phyloP scores from a whole-genome alignment of 2,329 filamentous ascomycete species.

The Apiospora sp. region DNA sequence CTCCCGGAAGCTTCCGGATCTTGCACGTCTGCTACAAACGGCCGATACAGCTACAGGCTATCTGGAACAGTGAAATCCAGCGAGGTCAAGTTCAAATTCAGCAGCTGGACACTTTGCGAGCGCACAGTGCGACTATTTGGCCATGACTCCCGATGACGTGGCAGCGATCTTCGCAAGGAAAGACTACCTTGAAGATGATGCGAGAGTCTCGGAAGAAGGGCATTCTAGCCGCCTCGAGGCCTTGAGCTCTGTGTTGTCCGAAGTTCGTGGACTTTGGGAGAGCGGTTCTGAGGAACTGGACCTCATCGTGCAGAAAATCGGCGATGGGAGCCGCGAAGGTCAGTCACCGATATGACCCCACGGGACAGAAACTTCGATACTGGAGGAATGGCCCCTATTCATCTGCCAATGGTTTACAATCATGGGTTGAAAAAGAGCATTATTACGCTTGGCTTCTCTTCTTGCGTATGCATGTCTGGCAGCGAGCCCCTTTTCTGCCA shows the following conservation, averaged over 20 bases:
- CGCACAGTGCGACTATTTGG: constrained; percentile 13
- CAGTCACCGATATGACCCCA: constrained; percentile 37
- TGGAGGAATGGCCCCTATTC: neutral
- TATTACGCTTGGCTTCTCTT: neutral
- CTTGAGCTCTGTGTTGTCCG: constrained; percentile 49
- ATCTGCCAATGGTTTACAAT: neutral
- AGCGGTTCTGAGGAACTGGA: constrained; percentile 53
- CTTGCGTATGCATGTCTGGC: neutral
- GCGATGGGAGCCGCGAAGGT: constrained; percentile 64
- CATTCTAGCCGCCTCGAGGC: constrained; percentile 31
- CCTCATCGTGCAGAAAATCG: constrained; percentile 58
- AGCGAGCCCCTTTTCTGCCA: neutral
- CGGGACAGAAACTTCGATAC: neutral
- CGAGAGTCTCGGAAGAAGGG: constrained; percentile 26
- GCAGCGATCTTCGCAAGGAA: constrained; percentile 37
- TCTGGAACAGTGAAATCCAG: neutral
- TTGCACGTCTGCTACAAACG: neutral
- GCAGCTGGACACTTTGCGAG: neutral
- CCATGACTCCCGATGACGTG: constrained; percentile 49
- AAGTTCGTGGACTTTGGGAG: constrained; percentile 51
- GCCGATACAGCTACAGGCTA: neutral
- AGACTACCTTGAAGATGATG: neutral
- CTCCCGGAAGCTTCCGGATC: neutral
- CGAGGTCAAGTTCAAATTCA: neutral
- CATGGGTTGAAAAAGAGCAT: too few species aligned